phyloP scores from a whole-genome alignment of 345 rosid genomes.

The Eucalyptus viminalis region DNA sequence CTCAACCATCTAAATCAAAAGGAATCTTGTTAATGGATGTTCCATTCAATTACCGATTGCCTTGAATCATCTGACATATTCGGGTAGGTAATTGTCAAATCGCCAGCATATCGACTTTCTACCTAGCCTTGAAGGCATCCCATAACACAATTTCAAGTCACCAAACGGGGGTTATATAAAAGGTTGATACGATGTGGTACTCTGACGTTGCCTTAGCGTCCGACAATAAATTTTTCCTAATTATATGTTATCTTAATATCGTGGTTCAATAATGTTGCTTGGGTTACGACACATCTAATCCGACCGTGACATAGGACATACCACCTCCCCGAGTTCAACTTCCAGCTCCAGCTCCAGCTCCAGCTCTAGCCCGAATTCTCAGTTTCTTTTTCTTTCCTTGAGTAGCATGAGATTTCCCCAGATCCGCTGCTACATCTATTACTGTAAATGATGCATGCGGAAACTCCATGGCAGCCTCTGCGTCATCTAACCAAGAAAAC shows the following conservation, averaged over 20 bases:
- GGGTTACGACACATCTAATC: neutral
- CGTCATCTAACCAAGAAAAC: neutral
- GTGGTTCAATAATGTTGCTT: neutral
- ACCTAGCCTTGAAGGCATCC: neutral
- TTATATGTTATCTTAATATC: neutral
- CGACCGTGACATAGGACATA: neutral
- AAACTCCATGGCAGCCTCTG: neutral
- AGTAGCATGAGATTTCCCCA: neutral
- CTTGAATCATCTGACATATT: neutral
- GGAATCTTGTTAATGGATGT: neutral
- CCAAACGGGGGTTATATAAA: neutral
- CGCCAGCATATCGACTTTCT: neutral
- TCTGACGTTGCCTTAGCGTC: neutral
- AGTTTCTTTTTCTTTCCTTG: neutral
- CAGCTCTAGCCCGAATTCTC: neutral
- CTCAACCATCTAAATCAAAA: neutral
- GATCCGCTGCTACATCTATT: neutral
- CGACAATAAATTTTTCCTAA: neutral
- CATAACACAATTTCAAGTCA: neutral
- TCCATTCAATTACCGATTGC: neutral
- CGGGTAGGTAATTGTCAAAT: neutral
- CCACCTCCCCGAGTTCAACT: neutral
- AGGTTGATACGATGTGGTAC: neutral
- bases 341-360: neutral
- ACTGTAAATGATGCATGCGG: neutral